A percentile compares a stretch with the other conserved stretches of the same genome.
phyloP scores from a whole-genome alignment of 768 basidiomycete genomes.

The Kwoniella shandongensis region DNA sequence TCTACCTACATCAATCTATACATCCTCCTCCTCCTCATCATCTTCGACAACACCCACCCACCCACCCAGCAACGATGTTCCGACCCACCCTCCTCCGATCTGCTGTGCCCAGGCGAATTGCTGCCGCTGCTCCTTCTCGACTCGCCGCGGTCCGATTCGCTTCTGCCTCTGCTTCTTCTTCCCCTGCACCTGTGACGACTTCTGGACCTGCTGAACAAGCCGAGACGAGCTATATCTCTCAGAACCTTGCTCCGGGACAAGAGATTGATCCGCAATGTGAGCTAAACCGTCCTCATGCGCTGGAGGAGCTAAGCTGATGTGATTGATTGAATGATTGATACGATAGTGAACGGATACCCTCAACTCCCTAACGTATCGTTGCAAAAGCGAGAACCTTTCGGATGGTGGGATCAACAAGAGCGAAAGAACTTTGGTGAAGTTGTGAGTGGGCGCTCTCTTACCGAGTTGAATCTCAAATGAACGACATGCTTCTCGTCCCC shows the following conservation, averaged over 20 bases:
- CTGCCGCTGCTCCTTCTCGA: neutral
- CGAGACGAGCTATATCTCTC: constrained; percentile 16
- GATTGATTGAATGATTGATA: neutral
- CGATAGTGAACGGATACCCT: constrained; percentile 54
- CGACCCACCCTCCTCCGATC: constrained; percentile 14
- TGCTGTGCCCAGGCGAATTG: constrained; percentile 10
- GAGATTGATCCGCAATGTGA: constrained; percentile 52
- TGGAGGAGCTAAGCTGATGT: too few relatives aligned
- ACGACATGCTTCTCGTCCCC: too few relatives aligned
- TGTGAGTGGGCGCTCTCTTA: constrained; percentile 48
- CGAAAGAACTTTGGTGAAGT: constrained; percentile 55
- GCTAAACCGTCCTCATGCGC: constrained; percentile 16
- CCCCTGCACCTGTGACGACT: constrained; percentile 23
- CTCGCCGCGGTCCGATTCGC: constrained; percentile 9
- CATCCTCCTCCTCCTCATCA: neutral
- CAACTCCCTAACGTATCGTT: constrained; percentile 50
- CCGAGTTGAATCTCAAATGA: too few relatives aligned
- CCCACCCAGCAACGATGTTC: constrained; percentile 11
- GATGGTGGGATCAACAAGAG: constrained; percentile 57
- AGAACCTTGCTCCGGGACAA: constrained; percentile 31
- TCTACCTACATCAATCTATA: neutral
- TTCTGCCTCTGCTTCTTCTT: constrained; percentile 1
- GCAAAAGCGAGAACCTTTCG: constrained; percentile 49
- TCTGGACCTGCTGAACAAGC: constrained; percentile 26
- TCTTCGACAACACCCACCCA: neutral